Evolutionary conservation across 768 basidiomycete genomes (phyloP), one percentile per base, ranked within the genome.

Genomic region (Strobilomyces confusus): DNA sequence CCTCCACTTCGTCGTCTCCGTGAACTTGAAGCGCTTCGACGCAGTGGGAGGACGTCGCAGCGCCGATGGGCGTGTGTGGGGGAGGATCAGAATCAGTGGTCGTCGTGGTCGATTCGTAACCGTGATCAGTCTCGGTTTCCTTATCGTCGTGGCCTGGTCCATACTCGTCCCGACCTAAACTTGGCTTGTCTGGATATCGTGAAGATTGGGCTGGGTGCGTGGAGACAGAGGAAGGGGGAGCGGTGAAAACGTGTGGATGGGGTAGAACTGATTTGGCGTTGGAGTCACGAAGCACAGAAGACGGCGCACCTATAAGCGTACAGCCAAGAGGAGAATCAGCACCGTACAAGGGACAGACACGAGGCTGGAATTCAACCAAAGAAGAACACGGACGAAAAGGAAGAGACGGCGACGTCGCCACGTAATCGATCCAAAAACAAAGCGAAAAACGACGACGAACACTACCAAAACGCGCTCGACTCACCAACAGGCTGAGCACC

Each of bases 71-170:
- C n/a, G 64, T 65, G 15, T 64, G 60, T 8, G 65, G 64, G 15
- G 52, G 56, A 53, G 65, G 64, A 53, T 62, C 60, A 6, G 64
- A 65, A 48, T 65, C 63, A 9, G 64, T 65, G 3, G 58, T 67
- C 1, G 64, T 67, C 19, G 64, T 65, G 9, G 63, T 53, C 5
- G 64, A 65, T 33, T 65, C 64, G 11, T 67, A 67, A 20, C 54
- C 64, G 34, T 64, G 60, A 36, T 65, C 64, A 1, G 50, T 63
- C 55, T 65, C 59, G 0, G 53, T 51, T 29, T 67, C 64, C 44
- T 52, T 61, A 4, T 67, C 65, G 19, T 63, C 58, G n/a, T 22
- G 56, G n/a, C 44, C 52, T n/a, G 17, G 11, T 13, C 45, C 30
- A 20, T 47, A 41, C 46, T 44, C 55, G 43, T 52, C 53, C 30